These are phyloP conservation scores for Melampsora larici-populina DNA, from an alignment of 1,284 basidiomycete species.

Conservation along the genomic window DNA sequence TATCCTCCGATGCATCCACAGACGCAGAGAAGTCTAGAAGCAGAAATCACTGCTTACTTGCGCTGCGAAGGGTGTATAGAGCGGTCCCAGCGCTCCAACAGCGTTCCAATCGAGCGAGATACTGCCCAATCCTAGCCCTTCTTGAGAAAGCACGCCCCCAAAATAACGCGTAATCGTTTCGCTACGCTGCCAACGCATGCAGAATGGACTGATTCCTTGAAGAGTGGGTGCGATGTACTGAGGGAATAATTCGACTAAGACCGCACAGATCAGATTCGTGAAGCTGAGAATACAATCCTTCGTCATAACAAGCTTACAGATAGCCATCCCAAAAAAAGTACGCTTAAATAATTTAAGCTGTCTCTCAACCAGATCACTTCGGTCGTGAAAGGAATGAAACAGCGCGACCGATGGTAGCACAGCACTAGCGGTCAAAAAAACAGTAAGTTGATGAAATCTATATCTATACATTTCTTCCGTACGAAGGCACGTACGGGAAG, in stretches of 20 bases:
- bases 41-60: neutral
- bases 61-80: conserved; percentile 24
- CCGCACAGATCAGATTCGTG: neutral
- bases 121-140: conserved; percentile 41
- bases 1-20: neutral
- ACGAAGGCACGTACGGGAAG: conserved; percentile 38
- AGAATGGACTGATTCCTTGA: conserved; percentile 36
- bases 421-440: neutral
- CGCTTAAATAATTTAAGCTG: conserved; percentile 35
- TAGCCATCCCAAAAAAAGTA: conserved; percentile 17
- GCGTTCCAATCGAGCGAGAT: conserved; percentile 27
- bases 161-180: conserved; percentile 25
- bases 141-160: conserved; percentile 35
- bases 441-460: neutral
- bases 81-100: conserved; percentile 19
- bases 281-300: neutral
- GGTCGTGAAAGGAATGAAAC: conserved; percentile 41
- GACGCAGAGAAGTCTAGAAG: neutral
- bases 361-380: conserved; percentile 3
- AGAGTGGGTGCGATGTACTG: conserved; percentile 43
- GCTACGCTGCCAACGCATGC: conserved; percentile 36
- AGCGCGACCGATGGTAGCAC: conserved; percentile 35
- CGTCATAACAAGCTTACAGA: conserved; percentile 21
- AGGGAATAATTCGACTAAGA: conserved; percentile 33
- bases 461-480: too few species aligned